Base-by-base conservation (phyloP, 176 grass and related monocot genomes). In the Cenchrus americanus region DNA sequence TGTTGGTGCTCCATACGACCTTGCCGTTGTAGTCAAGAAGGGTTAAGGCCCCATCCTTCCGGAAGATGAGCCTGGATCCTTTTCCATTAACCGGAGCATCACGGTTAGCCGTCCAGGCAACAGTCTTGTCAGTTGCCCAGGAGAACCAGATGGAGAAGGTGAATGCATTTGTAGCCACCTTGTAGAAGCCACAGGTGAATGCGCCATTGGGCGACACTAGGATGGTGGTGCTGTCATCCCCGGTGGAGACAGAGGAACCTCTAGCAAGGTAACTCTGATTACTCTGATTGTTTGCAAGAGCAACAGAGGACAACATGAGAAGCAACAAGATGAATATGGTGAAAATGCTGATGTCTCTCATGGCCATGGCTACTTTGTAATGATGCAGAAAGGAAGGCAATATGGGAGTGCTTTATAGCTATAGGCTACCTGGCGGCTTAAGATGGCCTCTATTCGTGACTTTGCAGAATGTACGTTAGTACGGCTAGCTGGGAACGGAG, bases 131-230 rank as follows among this genome's bases (percentile, higher is more conserved):
- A 0, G 85, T 10, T 1, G 89, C 75, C 22, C n/a, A 18, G 65
- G 27, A 40, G 80, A 86, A 89, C 89, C 86, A 91, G 66, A 93
- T 80, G 60, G 91, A 89, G 69, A 93, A 91, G 85, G 78, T 71
- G 82, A 89, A 92, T 37, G 87, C 82, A 24, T 97, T 92, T 21
- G 61, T 75, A 51, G 84, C 89, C 21, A 93, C 84, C 79, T 66
- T 75, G 71, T 97, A 89, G 84, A 94, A 97, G 52, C 94, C 85
- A 6, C 84, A 93, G 10, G 89, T 54, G 66, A 94, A 94, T 69
- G 61, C 52, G 2, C 74, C 82, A n/a, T 77, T 87, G 0, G 74
- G 72, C 0, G 91, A 97, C 57, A 79, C 76, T 4, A 94, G 76
- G 78, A 83, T 66, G 74, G 57, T 24, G 22, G 14, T 65, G 24